phyloP scores from a whole-genome alignment of 306 rosid species.

The Alnus rubra region DNA sequence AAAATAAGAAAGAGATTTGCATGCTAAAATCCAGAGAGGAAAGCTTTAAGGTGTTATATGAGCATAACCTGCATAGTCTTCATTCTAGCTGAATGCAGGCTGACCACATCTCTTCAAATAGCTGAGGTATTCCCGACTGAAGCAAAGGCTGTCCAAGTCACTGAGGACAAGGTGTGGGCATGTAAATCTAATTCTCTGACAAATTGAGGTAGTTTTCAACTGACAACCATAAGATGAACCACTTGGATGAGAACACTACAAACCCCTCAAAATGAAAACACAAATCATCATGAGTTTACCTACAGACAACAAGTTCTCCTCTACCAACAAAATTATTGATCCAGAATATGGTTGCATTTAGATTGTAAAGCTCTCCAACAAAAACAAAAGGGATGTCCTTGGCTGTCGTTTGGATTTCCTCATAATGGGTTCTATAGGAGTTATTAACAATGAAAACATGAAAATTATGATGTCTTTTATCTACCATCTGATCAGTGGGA shows the following conservation, averaged over 20 bases:
- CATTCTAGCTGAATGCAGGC: slow-evolving; percentile 56
- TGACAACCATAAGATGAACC: slow-evolving; percentile 17
- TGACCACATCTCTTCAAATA: slow-evolving; percentile 37
- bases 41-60: neutral
- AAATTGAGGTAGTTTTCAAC: slow-evolving; percentile 24
- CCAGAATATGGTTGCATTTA: neutral
- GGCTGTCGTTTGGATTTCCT: too few species aligned
- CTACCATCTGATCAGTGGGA: neutral
- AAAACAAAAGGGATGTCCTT: too few species aligned
- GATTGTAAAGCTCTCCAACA: neutral
- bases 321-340: slow-evolving; percentile 4
- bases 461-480: slow-evolving; percentile 1
- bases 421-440: neutral
- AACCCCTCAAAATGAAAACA: neutral
- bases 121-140: slow-evolving; percentile 3
- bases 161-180: slow-evolving; percentile 6
- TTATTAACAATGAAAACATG: neutral
- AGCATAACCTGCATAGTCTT: slow-evolving; percentile 40
- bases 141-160: slow-evolving; percentile 2
- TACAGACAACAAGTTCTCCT: neutral
- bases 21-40: neutral
- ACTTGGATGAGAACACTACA: neutral
- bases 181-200: neutral
- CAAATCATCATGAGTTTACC: neutral
- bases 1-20: neutral